Percentiles rank a stretch among this genome's conserved stretches.
phyloP scores from a whole-genome alignment of 106 monocot genomes.

The Dendrobium catenatum region DNA sequence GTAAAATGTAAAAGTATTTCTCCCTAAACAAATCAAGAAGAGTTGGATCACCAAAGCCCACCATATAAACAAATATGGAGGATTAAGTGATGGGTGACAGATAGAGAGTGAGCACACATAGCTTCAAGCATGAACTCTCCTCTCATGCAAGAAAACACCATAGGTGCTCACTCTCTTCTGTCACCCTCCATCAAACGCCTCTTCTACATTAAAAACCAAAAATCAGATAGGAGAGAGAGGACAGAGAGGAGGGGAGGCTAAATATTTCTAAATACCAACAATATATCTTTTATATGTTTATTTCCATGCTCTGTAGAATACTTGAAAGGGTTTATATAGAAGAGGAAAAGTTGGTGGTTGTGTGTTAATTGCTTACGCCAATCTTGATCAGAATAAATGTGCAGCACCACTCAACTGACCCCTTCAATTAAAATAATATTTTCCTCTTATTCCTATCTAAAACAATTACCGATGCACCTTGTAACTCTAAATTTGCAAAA shows the following conservation, averaged over 20 bases:
- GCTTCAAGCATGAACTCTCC: constrained; percentile 16
- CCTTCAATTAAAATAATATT: background rate
- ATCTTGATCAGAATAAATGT: too few species aligned
- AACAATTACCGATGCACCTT: background rate
- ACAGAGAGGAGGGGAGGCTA: too few species aligned
- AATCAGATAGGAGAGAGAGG: too few species aligned
- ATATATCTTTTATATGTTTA: too few species aligned
- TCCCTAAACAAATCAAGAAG: too few species aligned
- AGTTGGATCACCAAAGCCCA: background rate
- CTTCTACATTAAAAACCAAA: background rate
- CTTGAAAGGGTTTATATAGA: background rate
- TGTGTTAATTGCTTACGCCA: background rate
- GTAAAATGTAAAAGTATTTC: too few species aligned
- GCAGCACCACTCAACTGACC: too few species aligned
- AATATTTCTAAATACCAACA: too few species aligned
- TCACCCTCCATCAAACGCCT: constrained; percentile 3
- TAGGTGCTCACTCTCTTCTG: constrained; percentile 37
- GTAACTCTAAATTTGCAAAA: background rate
- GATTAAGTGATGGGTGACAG: constrained; percentile 16
- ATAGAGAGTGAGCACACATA: constrained; percentile 25
- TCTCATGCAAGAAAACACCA: constrained; percentile 22
- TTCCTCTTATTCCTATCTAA: background rate
- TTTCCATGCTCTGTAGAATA: background rate
- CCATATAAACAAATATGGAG: background rate
- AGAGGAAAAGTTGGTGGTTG: background rate